A percentile compares a stretch with the other conserved stretches of the same genome.
These are phyloP conservation scores for Hapsidospora chrysogenum DNA, from an alignment of 495 filamentous ascomycete species.

Conservation along the genomic window DNA sequence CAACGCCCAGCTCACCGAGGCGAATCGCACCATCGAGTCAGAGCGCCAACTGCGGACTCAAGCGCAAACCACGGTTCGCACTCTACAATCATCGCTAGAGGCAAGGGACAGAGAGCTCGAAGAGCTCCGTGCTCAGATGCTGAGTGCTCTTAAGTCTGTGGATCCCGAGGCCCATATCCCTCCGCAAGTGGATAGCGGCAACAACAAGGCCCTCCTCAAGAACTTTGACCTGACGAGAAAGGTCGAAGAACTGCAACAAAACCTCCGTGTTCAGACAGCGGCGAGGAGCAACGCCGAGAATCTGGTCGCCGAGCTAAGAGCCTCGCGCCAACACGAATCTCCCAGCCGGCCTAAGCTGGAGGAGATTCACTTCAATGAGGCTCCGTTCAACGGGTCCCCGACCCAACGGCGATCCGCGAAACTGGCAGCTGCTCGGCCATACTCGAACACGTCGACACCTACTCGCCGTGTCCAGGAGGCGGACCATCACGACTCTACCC, in stretches of 20 bases:
- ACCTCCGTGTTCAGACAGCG: constrained; percentile 71
- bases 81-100: constrained; percentile 63
- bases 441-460: constrained; percentile 61
- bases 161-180: constrained; percentile 47
- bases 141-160: constrained; percentile 70
- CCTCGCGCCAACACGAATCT: constrained; percentile 56
- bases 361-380: constrained; percentile 76
- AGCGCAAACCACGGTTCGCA: constrained; percentile 70
- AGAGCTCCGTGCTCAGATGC: constrained; percentile 61
- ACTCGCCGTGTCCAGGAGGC: constrained; percentile 53
- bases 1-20: constrained; percentile 72
- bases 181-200: constrained; percentile 25
- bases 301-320: constrained; percentile 65
- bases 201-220: constrained; percentile 29
- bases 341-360: constrained; percentile 54
- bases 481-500: constrained; percentile 57
- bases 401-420: constrained; percentile 51
- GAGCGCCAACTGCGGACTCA: constrained; percentile 76
- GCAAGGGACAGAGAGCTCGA: constrained; percentile 59
- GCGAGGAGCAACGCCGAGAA: constrained; percentile 69
- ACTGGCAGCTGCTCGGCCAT: constrained; percentile 49
- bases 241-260: constrained; percentile 75
- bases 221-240: constrained; percentile 77
- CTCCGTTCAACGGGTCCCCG: constrained; percentile 60
- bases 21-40: constrained; percentile 75